Conservation (phyloP, 2,329 filamentous ascomycete species). For the Aspergillus udagawae region DNA sequence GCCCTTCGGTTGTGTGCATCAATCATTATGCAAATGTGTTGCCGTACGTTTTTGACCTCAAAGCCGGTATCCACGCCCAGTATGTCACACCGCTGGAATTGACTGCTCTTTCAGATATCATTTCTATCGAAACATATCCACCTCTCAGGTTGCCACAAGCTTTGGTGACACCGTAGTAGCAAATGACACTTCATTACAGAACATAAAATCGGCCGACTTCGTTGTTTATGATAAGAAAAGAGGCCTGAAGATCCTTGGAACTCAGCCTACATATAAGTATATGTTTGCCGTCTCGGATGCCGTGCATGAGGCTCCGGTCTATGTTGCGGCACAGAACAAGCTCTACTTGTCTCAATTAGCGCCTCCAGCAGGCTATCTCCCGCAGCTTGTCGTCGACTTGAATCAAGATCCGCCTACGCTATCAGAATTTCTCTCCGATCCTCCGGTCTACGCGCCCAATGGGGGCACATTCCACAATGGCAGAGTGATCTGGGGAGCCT, state of each 20-base stretch:
- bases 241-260: constrained; percentile 35
- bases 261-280: constrained; percentile 33
- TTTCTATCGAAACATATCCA: constrained; percentile 33
- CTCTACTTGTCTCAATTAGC: constrained; percentile 38
- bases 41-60: constrained; percentile 12
- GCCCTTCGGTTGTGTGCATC: constrained; percentile 33
- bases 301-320: constrained; percentile 44
- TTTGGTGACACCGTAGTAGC: constrained; percentile 31
- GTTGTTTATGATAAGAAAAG: constrained; percentile 37
- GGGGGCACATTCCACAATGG: constrained; percentile 40
- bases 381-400: constrained; percentile 40
- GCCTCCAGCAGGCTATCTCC: constrained; percentile 33
- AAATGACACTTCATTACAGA: constrained; percentile 28
- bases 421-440: constrained; percentile 37
- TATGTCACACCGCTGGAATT: constrained; percentile 1
- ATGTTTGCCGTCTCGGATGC: constrained; percentile 36
- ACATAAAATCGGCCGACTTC: constrained; percentile 34
- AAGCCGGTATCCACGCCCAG: not conserved
- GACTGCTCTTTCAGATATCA: constrained; percentile 31
- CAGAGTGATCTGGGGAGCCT: constrained; percentile 37
- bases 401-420: constrained; percentile 41
- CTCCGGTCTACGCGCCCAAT: constrained; percentile 44
- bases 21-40: constrained; percentile 33
- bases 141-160: constrained; percentile 17
- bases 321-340: constrained; percentile 38